A percentile compares a stretch with the other conserved stretches of the same genome.
These are phyloP conservation scores for Paramecium caudatum DNA, from an alignment of 73 alveolate genomes.

Conservation along the genomic window DNA sequence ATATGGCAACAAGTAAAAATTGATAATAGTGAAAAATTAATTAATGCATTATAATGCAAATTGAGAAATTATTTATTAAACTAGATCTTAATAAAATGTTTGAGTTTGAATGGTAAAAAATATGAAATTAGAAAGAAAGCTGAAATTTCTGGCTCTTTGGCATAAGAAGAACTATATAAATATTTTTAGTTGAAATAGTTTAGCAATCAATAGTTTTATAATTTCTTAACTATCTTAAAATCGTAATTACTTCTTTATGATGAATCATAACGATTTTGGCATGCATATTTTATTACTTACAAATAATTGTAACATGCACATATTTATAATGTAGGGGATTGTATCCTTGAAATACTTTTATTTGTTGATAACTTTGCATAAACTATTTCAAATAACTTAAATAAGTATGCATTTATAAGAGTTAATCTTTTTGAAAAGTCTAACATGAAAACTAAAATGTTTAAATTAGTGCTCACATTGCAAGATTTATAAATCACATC, in stretches of 20 bases:
- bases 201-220: constrained; percentile 1
- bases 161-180: neutral
- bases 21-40: neutral
- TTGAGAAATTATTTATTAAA: neutral
- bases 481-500: constrained; percentile 9
- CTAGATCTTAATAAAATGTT: neutral
- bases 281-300: neutral
- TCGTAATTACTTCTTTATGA: neutral
- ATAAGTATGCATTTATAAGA: constrained; percentile 1
- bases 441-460: neutral
- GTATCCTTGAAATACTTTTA: neutral
- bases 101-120: constrained; percentile 5
- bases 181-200: neutral
- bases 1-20: constrained; percentile 30
- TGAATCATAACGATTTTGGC: neutral
- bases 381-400: neutral
- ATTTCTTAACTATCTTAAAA: neutral
- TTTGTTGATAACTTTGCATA: constrained; percentile 23
- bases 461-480: neutral
- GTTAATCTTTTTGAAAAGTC: neutral
- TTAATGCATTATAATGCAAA: constrained; percentile 3
- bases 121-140: neutral
- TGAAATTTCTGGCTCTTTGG: neutral
- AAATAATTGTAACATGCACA: constrained; percentile 15
- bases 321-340: neutral